Evolutionary conservation across 2,329 filamentous ascomycete genomes (phyloP), one percentile per base, ranked within the genome.

Genomic region (Hawksworthiomyces lignivorus): DNA sequence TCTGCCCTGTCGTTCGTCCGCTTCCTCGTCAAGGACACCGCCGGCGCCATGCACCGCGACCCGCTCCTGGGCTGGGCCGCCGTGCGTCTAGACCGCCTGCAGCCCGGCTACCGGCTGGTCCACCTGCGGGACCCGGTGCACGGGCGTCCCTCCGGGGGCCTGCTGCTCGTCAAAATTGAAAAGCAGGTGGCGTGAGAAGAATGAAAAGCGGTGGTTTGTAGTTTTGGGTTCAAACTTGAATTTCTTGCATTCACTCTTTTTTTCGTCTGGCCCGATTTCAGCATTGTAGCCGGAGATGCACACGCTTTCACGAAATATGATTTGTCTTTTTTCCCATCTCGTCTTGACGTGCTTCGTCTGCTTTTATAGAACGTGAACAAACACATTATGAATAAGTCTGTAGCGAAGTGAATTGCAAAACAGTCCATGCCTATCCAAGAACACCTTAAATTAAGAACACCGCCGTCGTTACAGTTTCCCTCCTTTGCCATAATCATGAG

Each of bases 61-160:
- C 75, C 83, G 45, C 62, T 95, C 43, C 82, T 87, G 10, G 87
- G 84, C 3, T 97, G 92, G 92, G 80, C 85, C 2, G 95, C 88
- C 56, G 81, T 94, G 52, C 75, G 88, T 29, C 74, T 97, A 18
- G 88, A 96, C 62, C 75, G 88, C 7, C 61, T 96, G 45, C 77
- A 78, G 46, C 66, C 74, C 26, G 90, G 92, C 1, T 84, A 85
- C 52, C 72, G 88, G 10, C 79, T 95, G 50, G 69, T 97, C 43
- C 83, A 82, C 53, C 64, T 97, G 44, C 70, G 84, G 48, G 81
- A 94, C 56, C 36, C 43, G 3, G 67, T 70, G 20, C 72, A 80
- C 48, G 87, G 87, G 1, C 65, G 70, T 22, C 62, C 77, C 43
- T 83, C 76, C 3, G 72, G 77, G 18, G 87, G 86, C 0, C 70